Evolutionary conservation across 2,329 filamentous ascomycete species (phyloP).

Genomic region (Orbilia javanica): DNA sequence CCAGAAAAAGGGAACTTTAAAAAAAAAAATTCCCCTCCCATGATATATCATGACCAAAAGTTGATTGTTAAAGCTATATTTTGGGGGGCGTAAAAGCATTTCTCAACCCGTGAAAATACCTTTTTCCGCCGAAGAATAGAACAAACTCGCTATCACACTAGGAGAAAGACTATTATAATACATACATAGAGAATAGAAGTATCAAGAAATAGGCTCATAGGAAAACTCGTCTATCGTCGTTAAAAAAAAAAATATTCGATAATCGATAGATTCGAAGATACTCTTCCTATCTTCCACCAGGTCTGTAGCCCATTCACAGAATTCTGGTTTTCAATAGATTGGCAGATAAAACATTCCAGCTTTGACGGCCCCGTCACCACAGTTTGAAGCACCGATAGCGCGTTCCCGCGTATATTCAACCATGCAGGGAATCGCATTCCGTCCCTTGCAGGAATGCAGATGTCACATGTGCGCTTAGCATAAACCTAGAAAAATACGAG

Average conservation of each 20-base stretch:
- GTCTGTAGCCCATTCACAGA: not conserved
- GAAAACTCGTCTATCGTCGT: not conserved
- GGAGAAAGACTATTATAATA: not conserved
- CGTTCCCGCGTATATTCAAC: conserved; percentile 16
- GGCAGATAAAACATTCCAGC: conserved; percentile 37
- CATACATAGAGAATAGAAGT: not conserved
- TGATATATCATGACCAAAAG: not conserved
- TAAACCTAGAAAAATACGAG: not conserved
- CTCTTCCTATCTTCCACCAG: not conserved
- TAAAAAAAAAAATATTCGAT: not conserved
- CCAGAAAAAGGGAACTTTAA: not conserved
- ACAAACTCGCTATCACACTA: not conserved
- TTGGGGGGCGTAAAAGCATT: conserved; percentile 7
- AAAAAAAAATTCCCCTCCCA: no score
- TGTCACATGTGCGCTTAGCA: conserved; percentile 17
- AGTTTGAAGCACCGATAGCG: conserved; percentile 10
- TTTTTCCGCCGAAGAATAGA: conserved; percentile 1
- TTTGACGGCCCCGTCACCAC: not conserved
- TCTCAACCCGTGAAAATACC: conserved; percentile 11
- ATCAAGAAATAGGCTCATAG: not conserved
- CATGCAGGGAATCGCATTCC: conserved; percentile 39
- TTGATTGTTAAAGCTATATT: not conserved
- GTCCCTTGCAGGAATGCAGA: conserved; percentile 46
- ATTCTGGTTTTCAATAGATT: conserved; percentile 8
- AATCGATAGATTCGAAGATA: not conserved